Percentiles rank a stretch among this genome's conserved stretches.
phyloP scores from a whole-genome alignment of 2,329 filamentous ascomycete genomes.

The Epicoccum nigrum region DNA sequence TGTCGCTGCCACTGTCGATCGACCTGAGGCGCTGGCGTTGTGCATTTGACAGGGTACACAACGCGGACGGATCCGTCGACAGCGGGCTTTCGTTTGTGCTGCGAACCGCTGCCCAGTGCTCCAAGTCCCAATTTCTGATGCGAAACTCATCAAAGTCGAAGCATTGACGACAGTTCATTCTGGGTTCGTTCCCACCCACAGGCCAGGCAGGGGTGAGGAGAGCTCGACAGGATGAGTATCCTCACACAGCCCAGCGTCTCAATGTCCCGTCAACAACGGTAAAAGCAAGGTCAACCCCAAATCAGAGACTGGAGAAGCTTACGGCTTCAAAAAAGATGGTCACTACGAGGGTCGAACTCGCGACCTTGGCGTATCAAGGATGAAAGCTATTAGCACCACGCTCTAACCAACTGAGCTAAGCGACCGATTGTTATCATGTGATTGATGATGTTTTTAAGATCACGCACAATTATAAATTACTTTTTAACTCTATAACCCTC shows the following conservation, averaged over 20 bases:
- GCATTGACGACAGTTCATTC: no score
- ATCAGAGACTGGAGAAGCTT: no score
- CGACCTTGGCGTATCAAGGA: conserved; percentile 23
- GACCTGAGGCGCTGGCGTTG: conserved; percentile 18
- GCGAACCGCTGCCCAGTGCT: conserved; percentile 21
- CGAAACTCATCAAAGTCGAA: neutral
- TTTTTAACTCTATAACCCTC: no score
- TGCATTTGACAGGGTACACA: conserved; percentile 29
- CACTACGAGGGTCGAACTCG: conserved; percentile 25
- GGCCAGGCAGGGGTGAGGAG: no score
- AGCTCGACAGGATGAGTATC: no score
- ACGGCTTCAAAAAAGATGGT: conserved; percentile 14
- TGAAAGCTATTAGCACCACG: conserved; percentile 23
- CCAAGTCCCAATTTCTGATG: neutral
- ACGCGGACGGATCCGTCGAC: conserved; percentile 18
- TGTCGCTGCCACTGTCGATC: conserved; percentile 12
- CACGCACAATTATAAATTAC: no score
- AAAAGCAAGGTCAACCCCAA: neutral
- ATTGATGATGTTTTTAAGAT: neutral
- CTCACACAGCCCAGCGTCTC: neutral
- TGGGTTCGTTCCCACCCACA: no score
- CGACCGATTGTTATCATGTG: conserved; percentile 9
- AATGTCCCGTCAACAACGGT: neutral
- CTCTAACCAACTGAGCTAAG: conserved; percentile 26
- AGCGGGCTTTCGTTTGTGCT: conserved; percentile 11